Evolutionary conservation across 2,329 filamentous ascomycete genomes (phyloP).

Genomic region (Calonectria pseudoturangicola): DNA sequence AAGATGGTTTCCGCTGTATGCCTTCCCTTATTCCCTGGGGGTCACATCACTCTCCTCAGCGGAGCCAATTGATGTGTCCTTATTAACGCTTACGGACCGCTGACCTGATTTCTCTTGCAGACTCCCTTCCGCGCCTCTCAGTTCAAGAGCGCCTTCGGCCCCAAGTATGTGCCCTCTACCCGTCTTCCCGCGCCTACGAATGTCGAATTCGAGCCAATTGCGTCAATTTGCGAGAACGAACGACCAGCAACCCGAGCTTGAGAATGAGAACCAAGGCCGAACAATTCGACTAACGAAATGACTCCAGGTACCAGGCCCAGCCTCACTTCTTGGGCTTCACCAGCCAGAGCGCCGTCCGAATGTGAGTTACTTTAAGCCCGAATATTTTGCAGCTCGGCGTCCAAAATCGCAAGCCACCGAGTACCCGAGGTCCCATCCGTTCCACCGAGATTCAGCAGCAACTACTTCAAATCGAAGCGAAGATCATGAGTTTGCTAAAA

Average conservation of each 20-base stretch:
- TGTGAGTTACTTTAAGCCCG: slow-evolving; percentile 67
- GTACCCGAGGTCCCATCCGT: slow-evolving; percentile 45
- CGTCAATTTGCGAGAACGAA: slow-evolving; percentile 22
- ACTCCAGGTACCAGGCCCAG: slow-evolving; percentile 75
- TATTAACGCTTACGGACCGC: slow-evolving; percentile 38
- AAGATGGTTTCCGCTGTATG: slow-evolving; percentile 66
- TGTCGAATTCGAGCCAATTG: slow-evolving; percentile 28
- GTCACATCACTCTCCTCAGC: not conserved
- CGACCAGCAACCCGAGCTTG: slow-evolving; percentile 4
- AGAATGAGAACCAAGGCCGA: slow-evolving; percentile 27
- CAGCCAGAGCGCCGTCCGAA: slow-evolving; percentile 64
- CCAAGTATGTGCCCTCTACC: slow-evolving; percentile 71
- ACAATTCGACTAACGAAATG: slow-evolving; percentile 54
- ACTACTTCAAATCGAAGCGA: slow-evolving; percentile 15
- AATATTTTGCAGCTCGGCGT: not conserved
- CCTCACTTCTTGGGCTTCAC: slow-evolving; percentile 74
- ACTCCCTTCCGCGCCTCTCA: slow-evolving; percentile 66
- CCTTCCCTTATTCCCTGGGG: slow-evolving; percentile 22
- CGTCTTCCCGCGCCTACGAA: not conserved
- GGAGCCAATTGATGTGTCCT: slow-evolving; percentile 37
- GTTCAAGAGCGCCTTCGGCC: slow-evolving; percentile 79
- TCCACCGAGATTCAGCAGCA: slow-evolving; percentile 43
- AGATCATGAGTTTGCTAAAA: slow-evolving; percentile 8
- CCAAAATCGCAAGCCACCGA: slow-evolving; percentile 40
- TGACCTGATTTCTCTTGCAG: slow-evolving; percentile 61